Base-by-base conservation (phyloP, 1,139 yeast genomes). In the Geotrichum fermentans region DNA sequence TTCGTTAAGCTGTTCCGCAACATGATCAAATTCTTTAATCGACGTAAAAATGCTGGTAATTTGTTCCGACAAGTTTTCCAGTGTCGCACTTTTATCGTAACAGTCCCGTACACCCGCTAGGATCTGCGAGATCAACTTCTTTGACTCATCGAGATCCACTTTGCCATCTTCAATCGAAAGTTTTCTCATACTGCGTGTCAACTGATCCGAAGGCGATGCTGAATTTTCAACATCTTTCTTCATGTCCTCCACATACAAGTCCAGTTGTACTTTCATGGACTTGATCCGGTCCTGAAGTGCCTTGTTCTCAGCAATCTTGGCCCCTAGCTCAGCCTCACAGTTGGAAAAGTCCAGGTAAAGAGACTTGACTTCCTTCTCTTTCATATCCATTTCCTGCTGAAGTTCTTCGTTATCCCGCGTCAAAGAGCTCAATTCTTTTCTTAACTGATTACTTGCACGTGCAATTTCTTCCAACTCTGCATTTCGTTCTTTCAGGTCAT, bases 311-410 rank as follows among this genome's bases (percentile, higher is more conserved):
- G 43, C 40, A 2, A 17, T 18, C 22, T 47, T 42, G 10, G 34
- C 43, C 11, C 29, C 42, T 21, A 47, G 22, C 26, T 47, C 47
- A n/a, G 50, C 33, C 30, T 47, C 50, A 33, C 47, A 42, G 33
- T 43, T 47, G 5, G 47, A 47, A 7, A 37, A 34, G 3, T 47
- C 44, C 20, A 47, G 20, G 13, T 28, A 41, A 14, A 47, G 26
- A 6, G 36, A 22, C 28, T 36, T 41, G 14, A 42, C 14, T n/a
- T 47, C 50, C 18, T 37, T 47, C 13, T 42, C 50, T 26, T 38
- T 42, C 17, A 16, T 30, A 10, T 48, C 47, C 16, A 43, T 16
- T 3, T 22, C 34, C n/a, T 26, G 26, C 8, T 26, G 33, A n/a
- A 38, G 40, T 2, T 43, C 42, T 6, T 21, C 26, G 17, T 36